Evolutionary conservation across 805 yeast species (phyloP), one percentile per base, ranked within the genome.

Genomic region (Saccharomycopsis sp.): DNA sequence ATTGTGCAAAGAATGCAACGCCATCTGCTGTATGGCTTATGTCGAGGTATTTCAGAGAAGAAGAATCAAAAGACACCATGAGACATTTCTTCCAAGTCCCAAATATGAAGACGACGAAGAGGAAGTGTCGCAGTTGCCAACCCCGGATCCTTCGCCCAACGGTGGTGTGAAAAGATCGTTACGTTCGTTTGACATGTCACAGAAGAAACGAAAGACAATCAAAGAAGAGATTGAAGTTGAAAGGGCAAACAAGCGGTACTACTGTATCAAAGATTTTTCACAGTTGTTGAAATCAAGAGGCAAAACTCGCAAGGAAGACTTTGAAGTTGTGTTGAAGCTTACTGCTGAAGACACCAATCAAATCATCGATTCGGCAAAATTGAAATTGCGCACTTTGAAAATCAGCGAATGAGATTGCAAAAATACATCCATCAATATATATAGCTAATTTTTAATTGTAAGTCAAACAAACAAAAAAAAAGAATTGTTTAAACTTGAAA

Each of bases 141-240:
- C 43, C 18, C 45, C 45, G 2, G 45, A 41, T 9, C 45, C 45
- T 5, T 36, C 38, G 16, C 45, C 45, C 15, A 38, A 39, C 19
- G n/a, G 21, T 18, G 10, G 37, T 9, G 7, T 20, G 12, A 36
- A 8, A 21, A 7, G 34, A n/a, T 6, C 6, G 18, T 16, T 30
- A 9, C 15, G 15, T 17, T 9, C 38, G 12, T 2, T 30, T 9
- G 29, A 19, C 6, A 15, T 16, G 36, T 13, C 2, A 9, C 36
- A 21, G 38, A 20, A 34, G 16, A 8, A 5, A 12, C 9, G n/a
- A 34, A n/a, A n/a, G n/a, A n/a, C n/a, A n/a, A n/a, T n/a, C n/a
- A n/a, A n/a, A 18, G 10, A 33, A 10, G 36, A 9, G 38, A 27
- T 13, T 30, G 40, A 7, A 9, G 18, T 25, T 10, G 39, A 13